Evolutionary conservation across 352 stramenopile genomes (phyloP).

Genomic region (Globisporangium acanthophoron): DNA sequence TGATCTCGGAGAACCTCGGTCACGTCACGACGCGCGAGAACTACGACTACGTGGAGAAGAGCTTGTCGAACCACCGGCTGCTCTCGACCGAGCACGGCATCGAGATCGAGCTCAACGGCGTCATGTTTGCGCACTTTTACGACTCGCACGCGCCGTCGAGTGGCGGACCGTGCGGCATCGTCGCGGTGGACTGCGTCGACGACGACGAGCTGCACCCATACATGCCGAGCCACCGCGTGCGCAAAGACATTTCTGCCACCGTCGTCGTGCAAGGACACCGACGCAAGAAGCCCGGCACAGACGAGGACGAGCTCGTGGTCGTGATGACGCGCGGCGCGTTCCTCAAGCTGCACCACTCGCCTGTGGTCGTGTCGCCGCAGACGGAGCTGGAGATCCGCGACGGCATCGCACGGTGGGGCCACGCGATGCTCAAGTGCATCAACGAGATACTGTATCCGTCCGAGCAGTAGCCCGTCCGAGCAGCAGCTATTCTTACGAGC

Average conservation of each 20-base stretch:
- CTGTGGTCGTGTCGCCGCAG: constrained; percentile 6
- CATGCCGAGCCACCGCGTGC: constrained; percentile 24
- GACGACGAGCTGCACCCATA: constrained; percentile 53
- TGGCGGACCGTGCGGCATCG: constrained; percentile 25
- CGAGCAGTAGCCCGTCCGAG: not conserved
- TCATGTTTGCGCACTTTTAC: constrained; percentile 38
- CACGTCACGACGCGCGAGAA: constrained; percentile 53
- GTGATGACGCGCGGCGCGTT: constrained; percentile 18
- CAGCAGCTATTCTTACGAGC: not conserved
- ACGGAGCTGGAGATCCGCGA: constrained; percentile 11
- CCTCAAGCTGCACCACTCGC: constrained; percentile 6
- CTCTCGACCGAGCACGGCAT: constrained; percentile 36
- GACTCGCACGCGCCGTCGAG: constrained; percentile 16
- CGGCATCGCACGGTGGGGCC: constrained; percentile 15
- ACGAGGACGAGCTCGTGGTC: constrained; percentile 10
- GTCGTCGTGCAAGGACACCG: constrained; percentile 26
- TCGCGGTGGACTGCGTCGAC: constrained; percentile 40
- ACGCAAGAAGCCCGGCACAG: not conserved
- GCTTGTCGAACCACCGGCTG: constrained; percentile 47
- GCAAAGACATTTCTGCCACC: constrained; percentile 41
- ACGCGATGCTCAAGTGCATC: constrained; percentile 17
- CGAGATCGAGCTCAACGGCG: constrained; percentile 43
- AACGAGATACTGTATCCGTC: constrained; percentile 14
- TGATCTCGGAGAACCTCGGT: constrained; percentile 47
- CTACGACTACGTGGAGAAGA: constrained; percentile 37